Conservation (phyloP, 1,284 basidiomycete genomes). For the Singerocomus inundabilis region DNA sequence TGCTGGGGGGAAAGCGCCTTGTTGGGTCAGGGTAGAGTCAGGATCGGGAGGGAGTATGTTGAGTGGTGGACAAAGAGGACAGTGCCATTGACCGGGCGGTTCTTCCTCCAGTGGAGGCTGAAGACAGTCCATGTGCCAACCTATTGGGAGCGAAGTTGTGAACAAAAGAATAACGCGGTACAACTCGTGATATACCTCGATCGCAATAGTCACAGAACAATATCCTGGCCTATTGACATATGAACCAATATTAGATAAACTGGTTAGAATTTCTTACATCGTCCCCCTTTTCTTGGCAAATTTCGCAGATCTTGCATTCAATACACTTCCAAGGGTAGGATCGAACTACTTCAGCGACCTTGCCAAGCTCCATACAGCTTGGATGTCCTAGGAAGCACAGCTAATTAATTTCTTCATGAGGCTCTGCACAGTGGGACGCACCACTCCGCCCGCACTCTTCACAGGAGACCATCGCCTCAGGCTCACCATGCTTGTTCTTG, state of each 20-base stretch:
- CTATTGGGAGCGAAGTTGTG: conserved; percentile 36
- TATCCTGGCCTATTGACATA: conserved; percentile 62
- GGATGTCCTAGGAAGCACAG: conserved; percentile 60
- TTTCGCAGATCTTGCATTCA: conserved; percentile 93
- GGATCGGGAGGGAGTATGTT: conserved; percentile 21
- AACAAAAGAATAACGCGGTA: conserved; percentile 1
- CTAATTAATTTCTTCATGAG: conserved; percentile 29
- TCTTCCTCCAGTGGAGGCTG: conserved; percentile 67
- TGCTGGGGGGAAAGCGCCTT: conserved; percentile 2
- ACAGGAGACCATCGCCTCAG: conserved; percentile 70
- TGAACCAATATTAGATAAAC: conserved; percentile 12
- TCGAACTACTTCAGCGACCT: conserved; percentile 53
- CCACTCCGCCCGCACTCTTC: conserved; percentile 65
- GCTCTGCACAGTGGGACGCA: conserved; percentile 28
- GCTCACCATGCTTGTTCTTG: conserved; percentile 52
- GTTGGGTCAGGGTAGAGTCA: conserved; percentile 18
- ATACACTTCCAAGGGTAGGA: conserved; percentile 87
- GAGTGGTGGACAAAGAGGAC: conserved; percentile 56
- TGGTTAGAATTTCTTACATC: conserved; percentile 63
- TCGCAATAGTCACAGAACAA: conserved; percentile 96
- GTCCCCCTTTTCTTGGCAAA: conserved; percentile 83
- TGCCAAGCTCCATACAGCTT: conserved; percentile 64
- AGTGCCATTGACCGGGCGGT: conserved; percentile 77
- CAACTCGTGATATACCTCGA: conserved; percentile 53
- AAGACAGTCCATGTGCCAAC: conserved; percentile 92